Percentiles rank a stretch among this genome's conserved stretches.
Conservation (phyloP, 2,329 filamentous ascomycete genomes). For the Penicillium sp. region DNA sequence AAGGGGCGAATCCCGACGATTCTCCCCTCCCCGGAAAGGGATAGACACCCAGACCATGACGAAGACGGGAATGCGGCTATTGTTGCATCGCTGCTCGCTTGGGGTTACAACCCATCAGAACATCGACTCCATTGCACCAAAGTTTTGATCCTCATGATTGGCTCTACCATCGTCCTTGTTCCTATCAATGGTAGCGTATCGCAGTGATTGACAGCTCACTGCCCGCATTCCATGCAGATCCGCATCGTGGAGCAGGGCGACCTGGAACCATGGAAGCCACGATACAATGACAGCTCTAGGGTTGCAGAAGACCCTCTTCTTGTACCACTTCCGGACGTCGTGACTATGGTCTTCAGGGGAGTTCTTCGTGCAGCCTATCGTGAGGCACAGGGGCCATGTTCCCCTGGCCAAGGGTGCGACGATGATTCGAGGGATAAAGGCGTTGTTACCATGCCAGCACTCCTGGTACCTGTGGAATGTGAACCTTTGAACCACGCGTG, state of each 20-base stretch:
- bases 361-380: conserved; percentile 17
- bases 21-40: conserved; percentile 22
- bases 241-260: conserved; percentile 14
- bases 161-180: background rate
- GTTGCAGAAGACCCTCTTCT: conserved; percentile 19
- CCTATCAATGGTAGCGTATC: conserved; percentile 9
- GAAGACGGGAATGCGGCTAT: conserved; percentile 23
- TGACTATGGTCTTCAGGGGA: background rate
- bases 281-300: conserved; percentile 11
- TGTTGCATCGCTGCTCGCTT: conserved; percentile 22
- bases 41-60: conserved; percentile 2
- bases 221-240: conserved; percentile 25
- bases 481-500: conserved; percentile 14
- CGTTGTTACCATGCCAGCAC: conserved; percentile 34
- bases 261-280: conserved; percentile 24
- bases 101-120: conserved; percentile 10
- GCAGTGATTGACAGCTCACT: conserved; percentile 19
- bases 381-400: background rate
- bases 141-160: background rate
- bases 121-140: background rate
- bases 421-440: conserved; percentile 23
- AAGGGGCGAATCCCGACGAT: background rate
- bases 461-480: conserved; percentile 29
- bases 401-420: conserved; percentile 12
- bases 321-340: background rate